phyloP scores from a whole-genome alignment of 2,329 filamentous ascomycete genomes.

The Monosporascus sp. region DNA sequence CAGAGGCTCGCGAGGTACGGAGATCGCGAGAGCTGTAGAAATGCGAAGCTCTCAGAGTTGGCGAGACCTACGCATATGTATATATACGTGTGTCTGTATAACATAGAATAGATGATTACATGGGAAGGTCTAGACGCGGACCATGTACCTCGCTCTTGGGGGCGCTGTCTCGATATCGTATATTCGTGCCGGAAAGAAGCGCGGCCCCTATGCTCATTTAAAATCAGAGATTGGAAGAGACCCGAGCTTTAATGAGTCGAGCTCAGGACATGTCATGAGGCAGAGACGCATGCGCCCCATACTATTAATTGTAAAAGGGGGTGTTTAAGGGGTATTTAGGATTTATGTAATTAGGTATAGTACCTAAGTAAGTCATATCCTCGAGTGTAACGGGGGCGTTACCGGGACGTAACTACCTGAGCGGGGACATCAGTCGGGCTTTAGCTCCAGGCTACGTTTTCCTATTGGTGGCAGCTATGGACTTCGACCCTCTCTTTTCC shows the following conservation, averaged over 20 bases:
- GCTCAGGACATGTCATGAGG: not conserved
- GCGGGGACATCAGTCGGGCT: too few relatives aligned
- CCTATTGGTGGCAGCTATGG: not conserved
- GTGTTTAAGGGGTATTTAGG: not conserved
- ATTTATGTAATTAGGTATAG: not conserved
- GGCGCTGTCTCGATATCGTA: too few relatives aligned
- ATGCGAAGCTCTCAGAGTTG: slow-evolving; percentile 1
- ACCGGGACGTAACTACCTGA: too few relatives aligned
- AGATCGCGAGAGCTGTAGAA: too few relatives aligned
- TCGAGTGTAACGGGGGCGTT: not conserved
- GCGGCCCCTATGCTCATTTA: too few relatives aligned
- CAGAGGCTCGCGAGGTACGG: too few relatives aligned
- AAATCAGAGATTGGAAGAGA: too few relatives aligned
- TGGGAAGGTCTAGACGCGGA: too few relatives aligned
- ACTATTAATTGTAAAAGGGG: not conserved
- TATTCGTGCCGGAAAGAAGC: too few relatives aligned
- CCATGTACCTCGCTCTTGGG: too few relatives aligned
- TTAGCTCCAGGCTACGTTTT: not conserved
- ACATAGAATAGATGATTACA: too few relatives aligned
- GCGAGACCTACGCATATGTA: not conserved
- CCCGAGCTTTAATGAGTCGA: not conserved
- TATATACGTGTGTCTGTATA: not conserved
- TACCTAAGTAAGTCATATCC: not conserved
- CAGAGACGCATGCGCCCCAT: not conserved
- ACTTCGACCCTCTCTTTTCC: not conserved